phyloP scores from a whole-genome alignment of 2,329 filamentous ascomycete species.

The Neurospora sp. region DNA sequence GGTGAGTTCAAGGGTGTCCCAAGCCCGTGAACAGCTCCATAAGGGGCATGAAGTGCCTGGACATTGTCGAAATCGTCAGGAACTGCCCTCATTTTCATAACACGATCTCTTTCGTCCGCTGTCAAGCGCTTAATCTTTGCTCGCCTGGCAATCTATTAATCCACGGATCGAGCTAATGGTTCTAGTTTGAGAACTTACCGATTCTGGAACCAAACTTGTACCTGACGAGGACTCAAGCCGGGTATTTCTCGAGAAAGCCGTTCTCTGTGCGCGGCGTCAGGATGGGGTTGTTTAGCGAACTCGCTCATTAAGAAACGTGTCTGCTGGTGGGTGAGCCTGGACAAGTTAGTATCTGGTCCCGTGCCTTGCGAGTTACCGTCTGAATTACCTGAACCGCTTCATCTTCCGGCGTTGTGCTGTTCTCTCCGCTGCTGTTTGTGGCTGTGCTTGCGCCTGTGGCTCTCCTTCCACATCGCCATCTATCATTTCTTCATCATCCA shows the following conservation, averaged over 20 bases:
- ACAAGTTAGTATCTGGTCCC: slow-evolving; percentile 24
- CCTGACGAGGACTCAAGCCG: slow-evolving; percentile 80
- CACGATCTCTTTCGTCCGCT: slow-evolving; percentile 58
- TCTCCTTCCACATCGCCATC: slow-evolving; percentile 39
- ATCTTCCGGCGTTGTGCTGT: slow-evolving; percentile 52
- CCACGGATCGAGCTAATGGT: background rate
- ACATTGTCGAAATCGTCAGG: slow-evolving; percentile 63
- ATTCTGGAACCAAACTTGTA: slow-evolving; percentile 98
- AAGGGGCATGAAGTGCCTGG: slow-evolving; percentile 57
- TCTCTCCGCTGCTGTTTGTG: slow-evolving; percentile 46
- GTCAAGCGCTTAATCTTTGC: slow-evolving; percentile 64
- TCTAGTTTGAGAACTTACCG: slow-evolving; percentile 45
- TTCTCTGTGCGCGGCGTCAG: slow-evolving; percentile 83
- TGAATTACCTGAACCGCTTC: slow-evolving; percentile 67
- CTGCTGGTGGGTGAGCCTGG: slow-evolving; percentile 85
- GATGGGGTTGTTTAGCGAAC: slow-evolving; percentile 88
- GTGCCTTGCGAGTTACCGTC: background rate
- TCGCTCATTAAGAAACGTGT: slow-evolving; percentile 97
- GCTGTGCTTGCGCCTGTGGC: slow-evolving; percentile 27
- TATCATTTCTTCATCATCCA: slow-evolving; percentile 49
- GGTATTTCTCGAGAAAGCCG: slow-evolving; percentile 82
- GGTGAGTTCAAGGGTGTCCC: slow-evolving; percentile 38
- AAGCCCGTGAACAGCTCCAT: slow-evolving; percentile 48
- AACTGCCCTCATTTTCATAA: slow-evolving; percentile 63
- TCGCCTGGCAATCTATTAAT: slow-evolving; percentile 34